These are phyloP conservation scores for Pseudopyrenochaeta lycopersici DNA, from an alignment of 2,329 filamentous ascomycete species.

Conservation along the genomic window DNA sequence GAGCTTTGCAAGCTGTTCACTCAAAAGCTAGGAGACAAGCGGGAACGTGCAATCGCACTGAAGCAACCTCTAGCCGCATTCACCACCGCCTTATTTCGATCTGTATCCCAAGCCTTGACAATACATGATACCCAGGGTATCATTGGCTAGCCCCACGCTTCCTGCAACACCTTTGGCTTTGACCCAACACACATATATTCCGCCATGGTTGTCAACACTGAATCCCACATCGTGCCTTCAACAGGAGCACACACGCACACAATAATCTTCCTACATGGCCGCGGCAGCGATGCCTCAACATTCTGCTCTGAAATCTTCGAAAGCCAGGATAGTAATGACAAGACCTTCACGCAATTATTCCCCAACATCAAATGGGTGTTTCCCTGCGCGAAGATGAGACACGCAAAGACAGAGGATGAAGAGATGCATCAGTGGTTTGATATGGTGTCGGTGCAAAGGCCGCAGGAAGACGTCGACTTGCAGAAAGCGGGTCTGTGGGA, in stretches of 20 bases:
- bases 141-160: neutral
- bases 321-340: constrained; percentile 9
- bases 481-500: constrained; percentile 55
- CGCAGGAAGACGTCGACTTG: constrained; percentile 52
- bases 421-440: constrained; percentile 62
- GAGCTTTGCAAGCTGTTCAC: too few species aligned
- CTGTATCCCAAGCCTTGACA: too few species aligned
- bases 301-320: constrained; percentile 55
- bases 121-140: too few species aligned
- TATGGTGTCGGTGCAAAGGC: constrained; percentile 55
- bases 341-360: constrained; percentile 52
- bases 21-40: too few species aligned
- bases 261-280: constrained; percentile 59
- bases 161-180: neutral
- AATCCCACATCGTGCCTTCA: constrained; percentile 4
- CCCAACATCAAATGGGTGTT: constrained; percentile 57
- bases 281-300: constrained; percentile 50
- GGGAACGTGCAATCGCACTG: too few species aligned
- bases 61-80: too few species aligned
- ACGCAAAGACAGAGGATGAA: constrained; percentile 32
- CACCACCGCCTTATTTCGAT: too few species aligned
- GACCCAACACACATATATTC: neutral
- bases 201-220: neutral
- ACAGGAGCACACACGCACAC: constrained; percentile 53
- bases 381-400: constrained; percentile 51